Evolutionary conservation across 441 rosid species (phyloP), one percentile per base, ranked within the genome.

Genomic region (Dalechampia spathulata): DNA sequence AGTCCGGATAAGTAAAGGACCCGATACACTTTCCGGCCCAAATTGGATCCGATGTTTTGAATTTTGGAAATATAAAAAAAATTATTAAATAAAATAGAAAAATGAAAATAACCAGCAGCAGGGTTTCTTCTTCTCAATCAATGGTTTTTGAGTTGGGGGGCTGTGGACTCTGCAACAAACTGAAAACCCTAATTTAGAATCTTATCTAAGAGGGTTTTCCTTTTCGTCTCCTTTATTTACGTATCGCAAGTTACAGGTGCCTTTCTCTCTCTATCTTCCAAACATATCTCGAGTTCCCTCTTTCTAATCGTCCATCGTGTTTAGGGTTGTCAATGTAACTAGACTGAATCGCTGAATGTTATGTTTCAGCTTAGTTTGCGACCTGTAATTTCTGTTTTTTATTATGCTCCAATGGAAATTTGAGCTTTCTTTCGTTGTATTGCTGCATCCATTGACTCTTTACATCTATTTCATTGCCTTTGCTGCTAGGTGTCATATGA

Each of bases 191-290:
- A 34, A 4, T 22, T 1, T 5, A 10, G 39, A 36, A 15, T n/a
- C n/a, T n/a, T n/a, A n/a, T n/a, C n/a, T n/a, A n/a, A 36, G 37
- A 32, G 37, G 37, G 7, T 8, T 23, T 34, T 44, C 23, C 26
- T 45, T 43, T 49, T 57, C 32, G 28, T 23, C 57, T 15, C 0
- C 14, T 11, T 19, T 50, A 4, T 50, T 12, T 8, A 13, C 22
- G 7, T 16, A 50, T 50, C 38, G 6, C 39, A 34, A 48, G 13
- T 65, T 51, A 25, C 23, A 66, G 70, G 30, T 60, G 2, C 23
- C 2, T 53, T 32, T 32, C 38, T 47, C 32, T 39, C 39, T 51
- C 12, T 6, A 3, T 44, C 49, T 44, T 2, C 13, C 20, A 21
- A 21, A 13, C 1, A 9, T 2, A 5, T 12, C 5, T 2, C 8